These are phyloP conservation scores for Aspergillus cejpii DNA, from an alignment of 2,329 filamentous ascomycete species.

Conservation along the genomic window DNA sequence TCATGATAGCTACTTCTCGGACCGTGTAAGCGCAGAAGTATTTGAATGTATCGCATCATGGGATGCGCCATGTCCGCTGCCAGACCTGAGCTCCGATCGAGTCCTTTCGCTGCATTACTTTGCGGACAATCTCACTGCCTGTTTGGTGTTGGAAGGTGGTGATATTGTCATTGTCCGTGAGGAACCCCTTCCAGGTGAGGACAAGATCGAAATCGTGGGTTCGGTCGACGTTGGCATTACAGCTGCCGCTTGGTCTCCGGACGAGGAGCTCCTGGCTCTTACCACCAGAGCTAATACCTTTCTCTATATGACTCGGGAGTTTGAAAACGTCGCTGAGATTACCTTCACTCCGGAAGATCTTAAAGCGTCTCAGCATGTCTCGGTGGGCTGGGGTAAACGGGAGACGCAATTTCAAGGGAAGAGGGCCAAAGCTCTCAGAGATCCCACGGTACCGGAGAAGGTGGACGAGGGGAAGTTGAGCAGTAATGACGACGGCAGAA, in stretches of 20 bases:
- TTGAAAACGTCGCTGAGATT: conserved; percentile 75
- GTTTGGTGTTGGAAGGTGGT: conserved; percentile 78
- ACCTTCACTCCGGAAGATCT: conserved; percentile 68
- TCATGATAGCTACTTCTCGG: conserved; percentile 33
- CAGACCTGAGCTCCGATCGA: conserved; percentile 66
- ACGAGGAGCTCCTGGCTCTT: conserved; percentile 83
- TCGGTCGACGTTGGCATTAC: conserved; percentile 88
- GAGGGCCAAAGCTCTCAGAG: conserved; percentile 74
- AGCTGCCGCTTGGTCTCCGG: conserved; percentile 86
- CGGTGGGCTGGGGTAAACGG: conserved; percentile 95
- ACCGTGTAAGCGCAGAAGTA: conserved; percentile 36
- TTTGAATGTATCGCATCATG: conserved; percentile 65
- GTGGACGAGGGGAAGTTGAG: conserved; percentile 78
- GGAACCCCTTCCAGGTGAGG: conserved; percentile 57
- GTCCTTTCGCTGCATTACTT: conserved; percentile 80
- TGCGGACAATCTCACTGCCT: conserved; percentile 67
- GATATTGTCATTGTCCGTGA: conserved; percentile 85
- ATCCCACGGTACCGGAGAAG: conserved; percentile 90
- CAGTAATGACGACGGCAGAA: conserved; percentile 61
- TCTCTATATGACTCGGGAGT: conserved; percentile 86
- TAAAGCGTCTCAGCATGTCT: conserved; percentile 84
- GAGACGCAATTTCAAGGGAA: conserved; percentile 97
- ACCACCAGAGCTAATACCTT: conserved; percentile 72
- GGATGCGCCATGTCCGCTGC: conserved; percentile 76
- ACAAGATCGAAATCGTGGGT: conserved; percentile 89